These are phyloP conservation scores for Lasiodiplodia theobromae DNA, from an alignment of 2,329 filamentous ascomycete genomes.

Conservation along the genomic window DNA sequence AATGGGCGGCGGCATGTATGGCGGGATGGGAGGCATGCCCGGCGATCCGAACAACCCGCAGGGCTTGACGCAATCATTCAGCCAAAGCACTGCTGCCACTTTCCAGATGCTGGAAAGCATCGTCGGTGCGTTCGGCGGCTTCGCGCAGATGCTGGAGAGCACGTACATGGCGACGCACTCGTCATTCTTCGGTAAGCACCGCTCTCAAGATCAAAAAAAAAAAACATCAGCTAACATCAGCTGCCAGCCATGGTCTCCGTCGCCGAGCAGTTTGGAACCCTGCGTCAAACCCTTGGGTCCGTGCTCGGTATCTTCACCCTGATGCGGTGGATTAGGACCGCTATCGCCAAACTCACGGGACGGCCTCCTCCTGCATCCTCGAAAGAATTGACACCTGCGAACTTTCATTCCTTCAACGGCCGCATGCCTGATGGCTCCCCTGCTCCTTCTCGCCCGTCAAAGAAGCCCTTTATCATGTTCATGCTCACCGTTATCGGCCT, in stretches of 20 bases:
- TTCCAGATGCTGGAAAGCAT: constrained; percentile 99
- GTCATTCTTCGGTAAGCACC: constrained; percentile 89
- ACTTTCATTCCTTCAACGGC: constrained; percentile 88
- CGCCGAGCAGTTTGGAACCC: constrained; percentile 93
- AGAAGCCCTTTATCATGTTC: constrained; percentile 97
- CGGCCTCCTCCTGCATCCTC: constrained; percentile 88
- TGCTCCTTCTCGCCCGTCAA: constrained; percentile 76
- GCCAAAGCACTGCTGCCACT: constrained; percentile 91
- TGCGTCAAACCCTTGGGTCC: constrained; percentile 91
- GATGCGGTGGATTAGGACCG: constrained; percentile 90
- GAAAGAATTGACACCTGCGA: constrained; percentile 83
- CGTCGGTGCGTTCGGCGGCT: constrained; percentile 94
- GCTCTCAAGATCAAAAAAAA: no score
- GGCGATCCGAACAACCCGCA: constrained; percentile 82
- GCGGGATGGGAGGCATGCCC: constrained; percentile 49
- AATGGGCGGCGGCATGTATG: constrained; percentile 24
- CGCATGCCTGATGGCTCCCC: constrained; percentile 72
- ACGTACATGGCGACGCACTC: constrained; percentile 99
- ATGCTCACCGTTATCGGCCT: constrained; percentile 91
- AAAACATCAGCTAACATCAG: constrained; percentile 35
- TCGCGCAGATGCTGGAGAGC: constrained; percentile 99
- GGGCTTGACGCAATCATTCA: constrained; percentile 94
- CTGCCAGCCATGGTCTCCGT: constrained; percentile 91
- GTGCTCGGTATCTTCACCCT: constrained; percentile 95
- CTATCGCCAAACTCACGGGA: constrained; percentile 91